These are phyloP conservation scores for Cyclotella kingstonii DNA, from an alignment of 108 stramenopile genomes.

Conservation along the genomic window DNA sequence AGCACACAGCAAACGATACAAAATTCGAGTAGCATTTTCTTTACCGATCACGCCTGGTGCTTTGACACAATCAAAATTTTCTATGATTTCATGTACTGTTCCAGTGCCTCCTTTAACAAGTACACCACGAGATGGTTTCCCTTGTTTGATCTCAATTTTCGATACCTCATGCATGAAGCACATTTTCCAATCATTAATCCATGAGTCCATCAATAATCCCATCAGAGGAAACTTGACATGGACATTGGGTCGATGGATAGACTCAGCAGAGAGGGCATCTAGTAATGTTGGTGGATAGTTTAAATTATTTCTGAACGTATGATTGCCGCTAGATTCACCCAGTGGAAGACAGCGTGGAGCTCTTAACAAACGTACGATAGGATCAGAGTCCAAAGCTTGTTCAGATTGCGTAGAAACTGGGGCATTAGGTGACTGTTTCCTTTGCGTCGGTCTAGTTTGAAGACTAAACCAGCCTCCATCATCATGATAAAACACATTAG, in stretches of 20 bases:
- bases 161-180: conserved; percentile 14
- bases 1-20: conserved; percentile 6
- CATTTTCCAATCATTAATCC: conserved; percentile 31
- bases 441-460: conserved; percentile 3
- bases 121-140: neutral
- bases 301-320: neutral
- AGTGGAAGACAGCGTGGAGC: conserved; percentile 17
- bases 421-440: conserved; percentile 2
- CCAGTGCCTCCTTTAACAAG: neutral
- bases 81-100: too few species aligned
- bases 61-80: neutral
- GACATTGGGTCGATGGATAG: conserved; percentile 59
- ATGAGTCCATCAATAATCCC: neutral
- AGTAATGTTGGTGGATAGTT: conserved; percentile 51
- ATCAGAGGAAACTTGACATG: conserved; percentile 56
- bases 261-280: conserved; percentile 65
- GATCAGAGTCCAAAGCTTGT: conserved; percentile 57
- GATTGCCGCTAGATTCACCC: neutral
- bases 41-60: conserved; percentile 16
- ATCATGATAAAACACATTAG: conserved; percentile 8
- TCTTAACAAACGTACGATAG: conserved; percentile 73
- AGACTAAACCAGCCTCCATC: conserved; percentile 21
- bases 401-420: conserved; percentile 5
- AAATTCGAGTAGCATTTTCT: conserved; percentile 37
- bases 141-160: neutral